A percentile compares a stretch with the other conserved stretches of the same genome.
phyloP scores from a whole-genome alignment of 768 basidiomycete species.

The Mycena vulgaris region DNA sequence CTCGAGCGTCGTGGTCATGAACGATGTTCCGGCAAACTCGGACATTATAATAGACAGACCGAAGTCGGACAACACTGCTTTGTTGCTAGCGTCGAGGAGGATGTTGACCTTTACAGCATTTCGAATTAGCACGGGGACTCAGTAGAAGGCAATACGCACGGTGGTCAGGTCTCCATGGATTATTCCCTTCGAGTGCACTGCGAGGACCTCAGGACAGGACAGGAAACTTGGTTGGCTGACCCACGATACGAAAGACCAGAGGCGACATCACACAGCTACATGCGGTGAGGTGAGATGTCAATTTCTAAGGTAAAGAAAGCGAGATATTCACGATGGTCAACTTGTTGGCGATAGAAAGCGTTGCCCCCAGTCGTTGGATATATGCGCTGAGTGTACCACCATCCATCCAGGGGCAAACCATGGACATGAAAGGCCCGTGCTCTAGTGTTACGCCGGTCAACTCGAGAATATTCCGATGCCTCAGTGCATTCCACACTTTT shows the following conservation, averaged over 20 bases:
- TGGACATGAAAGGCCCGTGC: constrained; percentile 49
- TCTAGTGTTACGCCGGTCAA: constrained; percentile 44
- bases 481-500: constrained; percentile 46
- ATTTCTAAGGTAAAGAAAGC: background rate
- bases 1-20: constrained; percentile 6
- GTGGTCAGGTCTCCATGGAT: constrained; percentile 29
- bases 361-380: background rate
- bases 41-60: background rate
- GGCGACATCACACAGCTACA: background rate
- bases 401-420: constrained; percentile 46
- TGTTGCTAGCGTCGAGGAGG: background rate
- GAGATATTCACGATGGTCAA: background rate
- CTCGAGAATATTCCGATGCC: constrained; percentile 49
- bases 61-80: constrained; percentile 15
- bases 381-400: constrained; percentile 34
- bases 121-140: background rate
- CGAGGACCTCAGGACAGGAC: background rate
- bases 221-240: background rate
- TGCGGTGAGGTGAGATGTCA: background rate
- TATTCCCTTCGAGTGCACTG: constrained; percentile 24
- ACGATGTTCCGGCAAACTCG: constrained; percentile 11
- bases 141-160: background rate
- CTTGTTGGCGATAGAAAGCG: background rate
- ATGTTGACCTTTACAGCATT: constrained; percentile 5
- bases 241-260: background rate